phyloP scores from a whole-genome alignment of 768 basidiomycete genomes.

The Rhodotorula babjevae region DNA sequence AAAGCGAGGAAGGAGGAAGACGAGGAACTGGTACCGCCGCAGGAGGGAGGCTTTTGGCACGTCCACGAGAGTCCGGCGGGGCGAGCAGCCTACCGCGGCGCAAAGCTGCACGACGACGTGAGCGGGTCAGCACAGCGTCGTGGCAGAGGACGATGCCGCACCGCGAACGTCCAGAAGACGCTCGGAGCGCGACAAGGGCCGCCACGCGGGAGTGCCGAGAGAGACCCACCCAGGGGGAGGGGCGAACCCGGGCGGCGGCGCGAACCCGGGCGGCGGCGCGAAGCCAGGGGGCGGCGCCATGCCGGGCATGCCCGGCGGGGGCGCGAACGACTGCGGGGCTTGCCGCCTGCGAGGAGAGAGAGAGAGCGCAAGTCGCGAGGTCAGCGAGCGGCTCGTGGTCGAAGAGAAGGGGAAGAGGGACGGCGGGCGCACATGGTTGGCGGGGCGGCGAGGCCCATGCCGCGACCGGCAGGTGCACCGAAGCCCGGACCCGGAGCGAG shows the following conservation, averaged over 20 bases:
- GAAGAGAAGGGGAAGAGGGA: not conserved
- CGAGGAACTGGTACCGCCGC: not conserved
- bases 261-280: conserved; percentile 20
- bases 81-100: not conserved
- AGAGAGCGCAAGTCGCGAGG: not conserved
- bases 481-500: conserved; percentile 84
- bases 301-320: conserved; percentile 60
- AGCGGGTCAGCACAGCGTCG: not conserved
- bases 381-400: not conserved
- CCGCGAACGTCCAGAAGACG: no score
- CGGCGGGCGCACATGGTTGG: conserved; percentile 44
- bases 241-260: conserved; percentile 17
- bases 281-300: conserved; percentile 67
- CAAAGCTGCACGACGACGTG: not conserved
- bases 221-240: conserved; percentile 69
- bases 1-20: no score
- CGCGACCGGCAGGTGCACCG: conserved; percentile 92
- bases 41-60: not conserved
- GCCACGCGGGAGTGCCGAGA: no score
- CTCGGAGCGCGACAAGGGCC: not conserved
- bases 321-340: conserved; percentile 36
- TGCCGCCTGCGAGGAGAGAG: conserved; percentile 37
- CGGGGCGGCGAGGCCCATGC: conserved; percentile 64
- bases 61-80: not conserved
- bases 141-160: no score